Evolutionary conservation across 1,284 basidiomycete genomes (phyloP).

Genomic region (Tilletiaria anomala): DNA sequence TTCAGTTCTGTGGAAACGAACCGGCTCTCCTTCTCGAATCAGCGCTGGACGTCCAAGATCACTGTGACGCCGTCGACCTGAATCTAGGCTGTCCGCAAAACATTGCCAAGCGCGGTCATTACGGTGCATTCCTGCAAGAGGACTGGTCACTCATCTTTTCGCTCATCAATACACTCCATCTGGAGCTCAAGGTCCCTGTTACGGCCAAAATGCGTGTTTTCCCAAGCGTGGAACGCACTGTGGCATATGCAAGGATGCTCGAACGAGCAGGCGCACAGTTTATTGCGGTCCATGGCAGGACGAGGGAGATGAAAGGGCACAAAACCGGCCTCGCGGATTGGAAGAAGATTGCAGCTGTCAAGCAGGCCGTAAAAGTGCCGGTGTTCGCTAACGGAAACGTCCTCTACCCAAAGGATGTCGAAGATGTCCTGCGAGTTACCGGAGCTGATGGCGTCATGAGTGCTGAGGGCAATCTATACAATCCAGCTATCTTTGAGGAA

Average conservation of each 20-base stretch:
- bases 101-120: conserved; percentile 72
- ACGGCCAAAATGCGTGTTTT: conserved; percentile 94
- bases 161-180: conserved; percentile 45
- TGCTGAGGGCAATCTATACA: conserved; percentile 89
- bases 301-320: conserved; percentile 80
- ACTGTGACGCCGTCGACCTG: conserved; percentile 71
- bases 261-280: conserved; percentile 90
- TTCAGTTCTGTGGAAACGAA: conserved; percentile 74
- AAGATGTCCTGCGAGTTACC: conserved; percentile 60
- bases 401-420: conserved; percentile 65
- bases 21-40: conserved; percentile 51
- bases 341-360: conserved; percentile 67
- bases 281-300: conserved; percentile 79
- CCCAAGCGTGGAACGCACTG: conserved; percentile 66
- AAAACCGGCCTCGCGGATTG: conserved; percentile 60
- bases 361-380: conserved; percentile 71
- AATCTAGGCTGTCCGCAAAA: conserved; percentile 87
- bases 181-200: conserved; percentile 70
- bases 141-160: conserved; percentile 61
- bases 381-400: conserved; percentile 98
- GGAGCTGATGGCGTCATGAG: conserved; percentile 86
- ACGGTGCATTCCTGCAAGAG: conserved; percentile 83
- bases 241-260: conserved; percentile 86
- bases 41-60: conserved; percentile 22
- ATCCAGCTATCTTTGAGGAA: conserved; percentile 67